Conservation (phyloP, 495 filamentous ascomycete species). For the Neohortaea acidophila region DNA sequence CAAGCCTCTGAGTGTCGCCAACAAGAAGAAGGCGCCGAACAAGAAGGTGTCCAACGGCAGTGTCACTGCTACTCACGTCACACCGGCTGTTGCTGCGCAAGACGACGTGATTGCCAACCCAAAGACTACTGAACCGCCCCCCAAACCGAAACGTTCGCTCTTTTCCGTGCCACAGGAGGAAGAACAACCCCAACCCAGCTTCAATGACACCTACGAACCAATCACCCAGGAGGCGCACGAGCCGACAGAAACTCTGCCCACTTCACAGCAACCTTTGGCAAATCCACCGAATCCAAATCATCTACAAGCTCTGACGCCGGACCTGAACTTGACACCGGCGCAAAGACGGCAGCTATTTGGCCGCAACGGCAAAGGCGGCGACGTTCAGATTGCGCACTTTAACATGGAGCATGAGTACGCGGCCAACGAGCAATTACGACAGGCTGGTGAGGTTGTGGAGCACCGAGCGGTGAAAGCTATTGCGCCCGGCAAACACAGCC, state of each 20-base stretch:
- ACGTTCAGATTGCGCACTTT: slow-evolving; percentile 52
- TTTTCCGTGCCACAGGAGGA: slow-evolving; percentile 40
- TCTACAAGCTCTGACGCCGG: slow-evolving; percentile 49
- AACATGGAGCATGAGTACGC: slow-evolving; percentile 75
- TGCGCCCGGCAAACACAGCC: slow-evolving; percentile 72
- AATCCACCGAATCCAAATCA: slow-evolving; percentile 20
- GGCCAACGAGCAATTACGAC: slow-evolving; percentile 60
- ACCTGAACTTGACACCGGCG: slow-evolving; percentile 57
- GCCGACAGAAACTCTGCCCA: background rate
- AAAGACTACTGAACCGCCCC: slow-evolving; percentile 16
- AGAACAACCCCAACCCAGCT: slow-evolving; percentile 19
- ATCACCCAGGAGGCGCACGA: background rate
- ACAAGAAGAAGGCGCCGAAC: slow-evolving; percentile 42
- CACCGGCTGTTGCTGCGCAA: too few relatives aligned
- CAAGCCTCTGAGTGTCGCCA: slow-evolving; percentile 67
- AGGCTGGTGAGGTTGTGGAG: slow-evolving; percentile 43
- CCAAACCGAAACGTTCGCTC: slow-evolving; percentile 40
- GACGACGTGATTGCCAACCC: too few relatives aligned
- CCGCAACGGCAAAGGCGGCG: slow-evolving; percentile 32
- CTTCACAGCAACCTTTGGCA: background rate
- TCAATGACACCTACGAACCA: slow-evolving; percentile 17
- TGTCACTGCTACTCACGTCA: too few relatives aligned
- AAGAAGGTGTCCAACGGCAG: slow-evolving; percentile 10
- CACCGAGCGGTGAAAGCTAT: slow-evolving; percentile 75
- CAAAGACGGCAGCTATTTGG: slow-evolving; percentile 73